These are phyloP conservation scores for Cordyceps farinosa DNA, from an alignment of 2,329 filamentous ascomycete genomes.

Conservation along the genomic window DNA sequence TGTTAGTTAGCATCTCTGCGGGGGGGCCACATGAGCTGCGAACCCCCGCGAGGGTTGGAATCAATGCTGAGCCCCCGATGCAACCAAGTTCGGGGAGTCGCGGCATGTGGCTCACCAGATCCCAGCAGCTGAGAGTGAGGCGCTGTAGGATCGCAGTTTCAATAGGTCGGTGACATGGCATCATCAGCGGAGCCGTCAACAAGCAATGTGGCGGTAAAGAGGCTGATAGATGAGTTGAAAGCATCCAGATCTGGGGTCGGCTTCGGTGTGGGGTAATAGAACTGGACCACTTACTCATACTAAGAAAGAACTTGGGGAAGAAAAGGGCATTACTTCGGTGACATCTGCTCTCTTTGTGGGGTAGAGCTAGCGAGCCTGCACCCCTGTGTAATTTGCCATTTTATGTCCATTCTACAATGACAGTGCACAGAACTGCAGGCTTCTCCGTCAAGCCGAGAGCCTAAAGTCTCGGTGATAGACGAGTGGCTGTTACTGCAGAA, in stretches of 20 bases:
- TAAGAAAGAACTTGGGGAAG: not conserved
- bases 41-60: not conserved
- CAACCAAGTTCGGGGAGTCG: not conserved
- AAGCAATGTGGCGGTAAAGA: not conserved
- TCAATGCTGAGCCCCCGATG: not conserved
- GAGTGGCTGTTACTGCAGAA: not conserved
- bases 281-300: not conserved
- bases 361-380: not conserved
- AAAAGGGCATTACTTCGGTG: constrained; percentile 12
- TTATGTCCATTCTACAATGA: not conserved
- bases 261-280: constrained; percentile 6
- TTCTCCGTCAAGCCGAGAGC: not conserved
- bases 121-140: not conserved
- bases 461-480: not conserved
- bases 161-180: not conserved
- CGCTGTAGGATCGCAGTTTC: not conserved
- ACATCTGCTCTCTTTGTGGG: constrained; percentile 4
- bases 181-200: not conserved
- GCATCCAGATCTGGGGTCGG: constrained; percentile 3
- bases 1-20: not conserved
- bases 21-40: not conserved
- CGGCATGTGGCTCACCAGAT: not conserved
- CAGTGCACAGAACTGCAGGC: not conserved
- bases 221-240: not conserved
- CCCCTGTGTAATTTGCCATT: not conserved